These are phyloP conservation scores for Hebeloma cylindrosporum DNA, from an alignment of 768 basidiomycete genomes.

Conservation along the genomic window DNA sequence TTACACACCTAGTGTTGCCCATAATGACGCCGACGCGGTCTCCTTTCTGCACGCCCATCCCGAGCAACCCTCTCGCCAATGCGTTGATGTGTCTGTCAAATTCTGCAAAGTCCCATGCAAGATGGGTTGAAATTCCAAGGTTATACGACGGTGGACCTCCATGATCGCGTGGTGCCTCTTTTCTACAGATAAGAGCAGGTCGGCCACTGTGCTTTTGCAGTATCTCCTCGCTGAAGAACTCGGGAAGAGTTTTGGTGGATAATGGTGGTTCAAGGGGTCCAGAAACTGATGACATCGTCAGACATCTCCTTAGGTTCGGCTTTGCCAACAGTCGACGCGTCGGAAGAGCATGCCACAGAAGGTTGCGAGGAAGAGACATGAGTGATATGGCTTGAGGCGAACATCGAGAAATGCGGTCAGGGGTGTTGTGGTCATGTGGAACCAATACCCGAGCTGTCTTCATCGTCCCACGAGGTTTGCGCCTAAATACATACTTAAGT, in stretches of 20 bases:
- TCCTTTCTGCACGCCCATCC: constrained; percentile 69
- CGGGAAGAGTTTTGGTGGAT: constrained; percentile 52
- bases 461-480: too few relatives aligned
- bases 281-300: constrained; percentile 54
- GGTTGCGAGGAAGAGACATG: constrained; percentile 12
- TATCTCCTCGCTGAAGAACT: constrained; percentile 62
- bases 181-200: constrained; percentile 64
- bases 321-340: background rate
- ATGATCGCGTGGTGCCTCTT: constrained; percentile 57
- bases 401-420: background rate
- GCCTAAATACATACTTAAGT: too few relatives aligned
- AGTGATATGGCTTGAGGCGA: background rate
- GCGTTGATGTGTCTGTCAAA: constrained; percentile 66
- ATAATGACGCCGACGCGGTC: constrained; percentile 80
- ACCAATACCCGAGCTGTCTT: too few relatives aligned
- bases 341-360: constrained; percentile 4
- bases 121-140: constrained; percentile 44
- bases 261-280: constrained; percentile 60
- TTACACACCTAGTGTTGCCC: constrained; percentile 77
- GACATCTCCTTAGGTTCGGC: constrained; percentile 14
- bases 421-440: too few relatives aligned
- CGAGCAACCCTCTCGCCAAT: constrained; percentile 66
- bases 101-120: constrained; percentile 76
- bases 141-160: constrained; percentile 60
- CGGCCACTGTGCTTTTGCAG: constrained; percentile 46